A percentile compares a stretch with the other conserved stretches of the same genome.
These are phyloP conservation scores for Diaporthe destruens DNA, from an alignment of 2,329 filamentous ascomycete genomes.

Conservation along the genomic window DNA sequence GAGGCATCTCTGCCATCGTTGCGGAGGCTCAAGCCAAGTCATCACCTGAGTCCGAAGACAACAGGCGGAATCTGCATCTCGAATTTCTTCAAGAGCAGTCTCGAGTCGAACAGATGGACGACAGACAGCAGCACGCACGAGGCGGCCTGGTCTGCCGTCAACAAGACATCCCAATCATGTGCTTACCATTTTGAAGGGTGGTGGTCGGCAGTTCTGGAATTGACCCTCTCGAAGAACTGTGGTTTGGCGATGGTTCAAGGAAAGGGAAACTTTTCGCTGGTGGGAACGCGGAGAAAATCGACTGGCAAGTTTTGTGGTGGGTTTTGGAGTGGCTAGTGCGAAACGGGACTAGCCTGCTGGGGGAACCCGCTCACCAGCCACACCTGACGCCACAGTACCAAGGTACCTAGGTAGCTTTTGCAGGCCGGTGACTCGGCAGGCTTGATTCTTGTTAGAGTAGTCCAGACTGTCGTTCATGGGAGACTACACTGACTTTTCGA, in stretches of 20 bases:
- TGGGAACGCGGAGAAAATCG: conserved; percentile 24
- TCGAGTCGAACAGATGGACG: conserved; percentile 34
- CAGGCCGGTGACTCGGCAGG: background rate
- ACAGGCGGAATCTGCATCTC: conserved; percentile 57
- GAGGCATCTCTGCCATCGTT: conserved; percentile 68
- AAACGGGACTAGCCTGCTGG: background rate
- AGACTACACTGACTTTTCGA: background rate
- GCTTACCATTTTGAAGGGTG: conserved; percentile 74
- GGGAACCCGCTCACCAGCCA: conserved; percentile 1
- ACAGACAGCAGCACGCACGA: conserved; percentile 37
- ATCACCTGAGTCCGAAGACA: conserved; percentile 64
- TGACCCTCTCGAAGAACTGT: conserved; percentile 48
- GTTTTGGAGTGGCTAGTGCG: conserved; percentile 9
- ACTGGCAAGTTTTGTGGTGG: conserved; percentile 39
- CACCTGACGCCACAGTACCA: conserved; percentile 4
- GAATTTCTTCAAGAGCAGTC: conserved; percentile 50
- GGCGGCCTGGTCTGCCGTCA: conserved; percentile 46
- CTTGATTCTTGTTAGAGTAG: background rate
- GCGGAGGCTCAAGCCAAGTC: conserved; percentile 74
- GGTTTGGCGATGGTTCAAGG: conserved; percentile 37
- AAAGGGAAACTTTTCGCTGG: conserved; percentile 13
- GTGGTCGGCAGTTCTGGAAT: conserved; percentile 61
- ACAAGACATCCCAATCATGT: conserved; percentile 52
- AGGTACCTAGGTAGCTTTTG: no score
- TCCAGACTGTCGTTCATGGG: background rate